Evolutionary conservation across 192 early-diverging fungal species (phyloP), one percentile per base, ranked within the genome.

Genomic region (Haplosporangium gracile): DNA sequence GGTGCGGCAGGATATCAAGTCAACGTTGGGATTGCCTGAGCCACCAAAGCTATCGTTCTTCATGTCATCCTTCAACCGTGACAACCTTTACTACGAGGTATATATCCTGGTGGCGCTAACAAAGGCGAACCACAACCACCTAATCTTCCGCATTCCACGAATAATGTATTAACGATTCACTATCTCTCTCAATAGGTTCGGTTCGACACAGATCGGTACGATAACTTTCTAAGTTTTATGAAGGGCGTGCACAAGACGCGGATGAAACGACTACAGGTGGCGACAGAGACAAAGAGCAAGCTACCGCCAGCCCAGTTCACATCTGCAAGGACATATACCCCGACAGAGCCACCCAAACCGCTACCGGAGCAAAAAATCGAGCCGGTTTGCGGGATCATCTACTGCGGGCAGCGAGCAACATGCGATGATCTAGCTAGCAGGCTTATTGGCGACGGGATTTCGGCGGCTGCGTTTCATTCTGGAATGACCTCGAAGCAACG

Each of bases 391-490:
- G 84, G 84, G 32, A 79, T 86, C 18, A 81, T 86, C 22, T 86
- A 86, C 40, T 86, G 84, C 43, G 84, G 84, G 13, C 84, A 86
- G 34, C 74, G 84, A 24, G 18, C 65, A 22, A 81, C 38, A 43
- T 86, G 84, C 42, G 84, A 86, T 8, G 79, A 81, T 9, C 29
- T 86, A 38, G 84, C 84, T 16, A 51, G 32, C 55, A 60, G 75
- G 16, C 72, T 86, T 10, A 11, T 69, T 11, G 72, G 53, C 2
- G 79, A 86, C 34, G 84, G 84, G 6, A 74, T 86, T 24, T 68
- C 68, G 32, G 84, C 84, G 24, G 84, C 84, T 20, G 79, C 84
- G 11, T 86, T 86, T 40, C 84, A 86, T 72, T 86, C 84, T n/a
- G 84, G 84, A 29, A 80, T 86, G 79, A 86, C 84, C 36, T 75